Evolutionary conservation across 2,329 filamentous ascomycete genomes (phyloP).

Genomic region (Hypoxylon sp.): DNA sequence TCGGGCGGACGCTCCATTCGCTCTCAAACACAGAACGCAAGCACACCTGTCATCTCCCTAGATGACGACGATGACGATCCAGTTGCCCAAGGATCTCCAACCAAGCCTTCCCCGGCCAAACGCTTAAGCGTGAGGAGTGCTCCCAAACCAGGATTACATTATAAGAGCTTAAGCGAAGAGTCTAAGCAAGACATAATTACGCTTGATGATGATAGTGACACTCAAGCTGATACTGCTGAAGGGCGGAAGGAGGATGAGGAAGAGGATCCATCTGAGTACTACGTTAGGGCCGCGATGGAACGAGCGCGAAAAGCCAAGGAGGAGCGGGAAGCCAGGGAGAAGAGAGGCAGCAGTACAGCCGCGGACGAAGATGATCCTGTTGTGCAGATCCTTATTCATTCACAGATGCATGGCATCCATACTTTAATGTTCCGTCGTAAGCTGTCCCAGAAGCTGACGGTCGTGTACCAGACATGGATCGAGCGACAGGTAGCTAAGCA

Average conservation of each 20-base stretch:
- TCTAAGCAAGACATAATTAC: slow-evolving; percentile 26
- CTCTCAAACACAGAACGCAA: slow-evolving; percentile 28
- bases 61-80: slow-evolving; percentile 42
- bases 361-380: slow-evolving; percentile 59
- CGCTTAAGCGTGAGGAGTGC: neutral
- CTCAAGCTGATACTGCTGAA: slow-evolving; percentile 48
- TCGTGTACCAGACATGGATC: slow-evolving; percentile 80
- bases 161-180: slow-evolving; percentile 20
- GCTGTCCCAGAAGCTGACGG: slow-evolving; percentile 75
- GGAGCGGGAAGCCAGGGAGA: slow-evolving; percentile 46
- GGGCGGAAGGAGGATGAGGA: slow-evolving; percentile 43
- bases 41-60: slow-evolving; percentile 42
- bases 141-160: slow-evolving; percentile 21
- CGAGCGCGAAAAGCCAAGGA: slow-evolving; percentile 50
- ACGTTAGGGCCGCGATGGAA: slow-evolving; percentile 61
- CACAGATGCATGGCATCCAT: slow-evolving; percentile 72
- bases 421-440: slow-evolving; percentile 75
- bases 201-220: slow-evolving; percentile 38
- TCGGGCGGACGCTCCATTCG: slow-evolving; percentile 18
- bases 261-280: slow-evolving; percentile 63
- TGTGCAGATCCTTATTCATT: slow-evolving; percentile 77
- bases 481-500: slow-evolving; percentile 68
- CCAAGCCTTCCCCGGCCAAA: neutral
- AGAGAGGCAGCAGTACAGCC: slow-evolving; percentile 24
- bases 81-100: slow-evolving; percentile 2